Evolutionary conservation across 768 basidiomycete species (phyloP), one percentile per base, ranked within the genome.

Genomic region (Termitomyces sp.): DNA sequence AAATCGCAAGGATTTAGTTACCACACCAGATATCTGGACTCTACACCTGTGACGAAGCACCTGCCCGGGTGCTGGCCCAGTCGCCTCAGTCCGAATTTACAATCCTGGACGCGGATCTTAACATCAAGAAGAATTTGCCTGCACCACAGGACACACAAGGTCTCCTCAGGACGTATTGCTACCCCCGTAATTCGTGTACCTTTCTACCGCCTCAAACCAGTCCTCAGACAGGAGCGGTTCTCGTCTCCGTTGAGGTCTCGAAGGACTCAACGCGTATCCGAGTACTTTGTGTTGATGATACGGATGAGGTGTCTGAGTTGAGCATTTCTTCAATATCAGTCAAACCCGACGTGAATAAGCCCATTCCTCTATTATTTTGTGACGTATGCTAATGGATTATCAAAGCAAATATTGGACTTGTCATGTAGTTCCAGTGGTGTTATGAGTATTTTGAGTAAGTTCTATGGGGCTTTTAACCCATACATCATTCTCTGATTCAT

Each of bases 391-490:
- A 54, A 59, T n/a, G 41, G 20, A 26, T 5, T 39, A 27, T 49
- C 31, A 4, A 46, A 80, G 79, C 61, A 74, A 57, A 70, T 80
- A 24, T 63, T 65, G 9, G 67, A 69, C 44, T 61, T 73, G 0
- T 76, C 81, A 6, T 80, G 73, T 47, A 84, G 81, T 59, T 39
- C 69, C 0, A 75, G 77, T 5, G 85, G 84, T 20, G 70, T 72
- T 62, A 57, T 85, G 44, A 81, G 74, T 58, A 64, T 83, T 32
- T 64, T 85, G n/a, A 68, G 84, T 84, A 64, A 41, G 79, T 70
- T 16, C 24, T 34, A 43, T 53, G 27, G 34, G 16, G 43, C 29
- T 32, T 24, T 55, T 29, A 36, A 8, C 3, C 56, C 41, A 22
- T 10, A 20, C 14, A 10, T 44, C 22, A 32, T 24, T 22, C 22